Evolutionary conservation across 768 basidiomycete genomes (phyloP).

Genomic region (Boletus insuetus): DNA sequence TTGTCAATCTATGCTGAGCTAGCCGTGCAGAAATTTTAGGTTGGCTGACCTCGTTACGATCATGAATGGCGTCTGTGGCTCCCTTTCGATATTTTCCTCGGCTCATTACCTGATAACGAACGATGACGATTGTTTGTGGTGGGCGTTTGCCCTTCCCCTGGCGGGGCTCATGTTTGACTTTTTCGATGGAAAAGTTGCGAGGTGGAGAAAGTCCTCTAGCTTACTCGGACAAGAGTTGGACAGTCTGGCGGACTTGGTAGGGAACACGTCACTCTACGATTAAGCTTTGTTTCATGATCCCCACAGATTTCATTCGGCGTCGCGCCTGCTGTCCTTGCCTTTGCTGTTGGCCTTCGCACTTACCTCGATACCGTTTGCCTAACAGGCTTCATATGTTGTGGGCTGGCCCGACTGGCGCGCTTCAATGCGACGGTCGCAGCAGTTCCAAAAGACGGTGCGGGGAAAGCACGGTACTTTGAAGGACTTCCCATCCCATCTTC

Average conservation of each 20-base stretch:
- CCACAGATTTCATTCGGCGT: conserved; percentile 94
- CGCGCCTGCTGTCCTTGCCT: conserved; percentile 91
- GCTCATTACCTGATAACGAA: conserved; percentile 83
- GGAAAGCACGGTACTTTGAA: conserved; percentile 95
- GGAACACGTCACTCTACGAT: conserved; percentile 1
- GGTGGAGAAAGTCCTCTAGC: conserved; percentile 94
- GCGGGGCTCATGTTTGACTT: conserved; percentile 98
- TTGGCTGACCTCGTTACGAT: conserved; percentile 98
- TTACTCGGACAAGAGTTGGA: conserved; percentile 98
- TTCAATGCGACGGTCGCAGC: conserved; percentile 98
- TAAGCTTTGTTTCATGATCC: conserved; percentile 2
- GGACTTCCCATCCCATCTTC: conserved; percentile 96
- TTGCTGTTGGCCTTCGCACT: conserved; percentile 86
- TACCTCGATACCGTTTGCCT: conserved; percentile 86
- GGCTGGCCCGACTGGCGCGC: conserved; percentile 92
- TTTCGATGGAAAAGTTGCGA: conserved; percentile 94
- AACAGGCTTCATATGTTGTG: conserved; percentile 91
- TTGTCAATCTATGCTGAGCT: conserved; percentile 18
- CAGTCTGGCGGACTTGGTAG: conserved; percentile 90
- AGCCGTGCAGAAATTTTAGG: conserved; percentile 79
- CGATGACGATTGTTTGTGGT: conserved; percentile 78
- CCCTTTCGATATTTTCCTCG: conserved; percentile 91
- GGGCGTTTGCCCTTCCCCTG: conserved; percentile 84
- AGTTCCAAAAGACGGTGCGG: conserved; percentile 80
- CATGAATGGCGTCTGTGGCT: conserved; percentile 98